Evolutionary conservation across 371 early-diverging fungal species (phyloP).

Genomic region (Actinomortierella ambigua): DNA sequence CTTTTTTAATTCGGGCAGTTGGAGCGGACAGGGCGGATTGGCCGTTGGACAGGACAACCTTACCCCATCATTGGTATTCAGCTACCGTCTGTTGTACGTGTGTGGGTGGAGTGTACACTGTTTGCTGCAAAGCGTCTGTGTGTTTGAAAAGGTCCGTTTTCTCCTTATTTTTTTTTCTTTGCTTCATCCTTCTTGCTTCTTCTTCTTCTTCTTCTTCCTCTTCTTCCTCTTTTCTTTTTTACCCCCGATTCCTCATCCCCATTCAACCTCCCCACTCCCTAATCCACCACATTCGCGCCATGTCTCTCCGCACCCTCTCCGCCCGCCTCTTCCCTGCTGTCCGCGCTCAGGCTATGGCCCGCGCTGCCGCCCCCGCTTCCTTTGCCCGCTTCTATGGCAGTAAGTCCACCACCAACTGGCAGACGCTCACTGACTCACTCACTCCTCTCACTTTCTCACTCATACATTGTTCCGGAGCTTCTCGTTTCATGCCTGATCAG

Average conservation of each 20-base stretch:
- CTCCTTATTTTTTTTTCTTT: not conserved
- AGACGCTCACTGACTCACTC: too few species aligned
- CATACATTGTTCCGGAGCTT: not conserved
- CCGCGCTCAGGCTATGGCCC: conserved; percentile 39
- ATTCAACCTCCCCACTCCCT: not conserved
- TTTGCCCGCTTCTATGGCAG: conserved; percentile 43
- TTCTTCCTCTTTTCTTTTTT: conserved; percentile 3
- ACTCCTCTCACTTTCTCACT: not conserved
- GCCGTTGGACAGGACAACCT: not conserved
- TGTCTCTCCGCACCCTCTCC: conserved; percentile 41
- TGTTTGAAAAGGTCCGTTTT: not conserved
- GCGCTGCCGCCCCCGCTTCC: conserved; percentile 26
- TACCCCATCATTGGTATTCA: too few species aligned
- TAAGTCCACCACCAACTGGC: too few species aligned
- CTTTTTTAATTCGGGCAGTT: not conserved
- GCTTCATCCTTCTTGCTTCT: not conserved
- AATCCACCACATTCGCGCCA: conserved; percentile 1
- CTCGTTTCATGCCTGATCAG: not conserved
- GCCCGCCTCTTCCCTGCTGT: conserved; percentile 44
- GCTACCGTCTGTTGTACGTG: too few species aligned
- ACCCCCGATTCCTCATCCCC: not conserved
- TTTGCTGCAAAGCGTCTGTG: not conserved
- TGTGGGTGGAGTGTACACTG: not conserved
- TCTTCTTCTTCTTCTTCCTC: not conserved
- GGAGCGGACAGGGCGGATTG: not conserved